Base-by-base conservation (phyloP, 2,329 filamentous ascomycete genomes). In the Neodidymelliopsis sp. region DNA sequence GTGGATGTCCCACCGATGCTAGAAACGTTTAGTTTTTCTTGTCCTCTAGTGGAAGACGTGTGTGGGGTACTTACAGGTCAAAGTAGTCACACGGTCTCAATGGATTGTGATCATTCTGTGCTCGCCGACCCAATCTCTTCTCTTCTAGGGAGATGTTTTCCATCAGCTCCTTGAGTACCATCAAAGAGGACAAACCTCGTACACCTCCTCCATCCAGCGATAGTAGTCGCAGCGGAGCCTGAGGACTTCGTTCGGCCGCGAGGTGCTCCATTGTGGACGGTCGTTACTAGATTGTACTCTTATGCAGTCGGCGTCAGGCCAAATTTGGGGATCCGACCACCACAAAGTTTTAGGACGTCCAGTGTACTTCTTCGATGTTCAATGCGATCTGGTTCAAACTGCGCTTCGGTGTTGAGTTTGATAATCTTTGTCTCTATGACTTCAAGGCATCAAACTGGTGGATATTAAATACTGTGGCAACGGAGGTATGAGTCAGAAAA, bases 51-150 rank as follows among this genome's bases (percentile, higher is more conserved):
- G n/a, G n/a, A n/a, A n/a, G n/a, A n/a, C n/a, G n/a, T n/a, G 19
- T 7, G 13, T 23, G 15, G 31, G 13, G 10, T 28, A 59, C 59
- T 54, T 49, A 63, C 46, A 75, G 57, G 44, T 75, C 72, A 31
- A 75, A 74, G 35, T 75, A 74, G 50, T 75, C 72, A 44, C 68
- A 73, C 1, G 72, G 72, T 41, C 62, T 72, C 10, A 74, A 49
- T 3, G 64, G 59, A 6, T 53, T 58, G 27, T 66, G 58, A 20
- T 72, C 59, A 25, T 56, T 62, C 23, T 57, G 53, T 2, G 56
- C 36, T 35, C 71, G 57, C 23, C 63, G 49, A 18, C 65, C 65
- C 22, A 74, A 41, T 39, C 71, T 53, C 55, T 73, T 73, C 47
- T 75, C 72, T 49, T 74, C 70, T 6, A 60, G 51, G 10, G 65